A percentile compares a stretch with the other conserved stretches of the same genome.
These are phyloP conservation scores for Solanum stenotomum DNA, from an alignment of 257 asterid species.

Conservation along the genomic window DNA sequence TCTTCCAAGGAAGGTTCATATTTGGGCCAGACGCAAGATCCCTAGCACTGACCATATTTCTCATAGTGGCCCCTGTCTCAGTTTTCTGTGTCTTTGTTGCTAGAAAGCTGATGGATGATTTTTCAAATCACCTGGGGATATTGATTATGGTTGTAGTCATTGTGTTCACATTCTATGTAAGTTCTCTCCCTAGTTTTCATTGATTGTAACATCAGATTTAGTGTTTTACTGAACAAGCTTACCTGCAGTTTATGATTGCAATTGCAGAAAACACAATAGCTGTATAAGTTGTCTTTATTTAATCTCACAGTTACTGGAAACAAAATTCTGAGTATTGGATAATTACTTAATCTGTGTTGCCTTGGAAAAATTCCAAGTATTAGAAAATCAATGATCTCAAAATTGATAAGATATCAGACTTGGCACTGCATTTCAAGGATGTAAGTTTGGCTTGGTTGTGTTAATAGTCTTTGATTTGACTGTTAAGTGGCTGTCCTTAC, in stretches of 20 bases:
- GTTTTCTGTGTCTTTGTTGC: conserved; percentile 87
- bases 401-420: not conserved
- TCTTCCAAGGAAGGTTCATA: conserved; percentile 79
- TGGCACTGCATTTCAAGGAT: not conserved
- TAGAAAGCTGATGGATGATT: conserved; percentile 69
- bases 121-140: conserved; percentile 53
- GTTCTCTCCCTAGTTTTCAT: conserved; percentile 5
- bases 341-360: not conserved
- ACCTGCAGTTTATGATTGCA: not conserved
- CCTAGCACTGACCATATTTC: conserved; percentile 66
- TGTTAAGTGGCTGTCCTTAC: not conserved
- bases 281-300: not conserved
- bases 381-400: not conserved
- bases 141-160: conserved; percentile 67
- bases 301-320: not conserved
- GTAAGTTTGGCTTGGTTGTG: not conserved
- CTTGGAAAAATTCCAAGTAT: not conserved
- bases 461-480: not conserved
- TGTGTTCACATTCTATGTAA: conserved; percentile 65
- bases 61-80: conserved; percentile 77
- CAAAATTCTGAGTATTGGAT: not conserved
- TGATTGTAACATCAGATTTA: not conserved
- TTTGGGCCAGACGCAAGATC: conserved; percentile 97
- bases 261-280: not conserved
- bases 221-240: not conserved